A percentile compares a stretch with the other conserved stretches of the same genome.
Conservation (phyloP, 2,329 filamentous ascomycete genomes). For the Colletotrichum eleusines region DNA sequence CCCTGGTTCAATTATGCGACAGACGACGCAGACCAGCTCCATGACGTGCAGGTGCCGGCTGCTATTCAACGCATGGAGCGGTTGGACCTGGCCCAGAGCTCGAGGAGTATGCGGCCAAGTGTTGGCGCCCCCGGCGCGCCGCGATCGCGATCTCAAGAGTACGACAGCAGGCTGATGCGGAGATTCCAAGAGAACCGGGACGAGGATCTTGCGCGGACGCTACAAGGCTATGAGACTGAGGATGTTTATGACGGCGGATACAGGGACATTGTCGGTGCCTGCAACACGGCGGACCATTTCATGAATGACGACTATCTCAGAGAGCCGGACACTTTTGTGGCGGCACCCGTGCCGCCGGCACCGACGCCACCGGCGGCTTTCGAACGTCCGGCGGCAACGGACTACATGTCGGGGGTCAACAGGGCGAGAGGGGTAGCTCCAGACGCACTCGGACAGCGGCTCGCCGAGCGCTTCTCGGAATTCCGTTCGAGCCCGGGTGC, state of each 20-base stretch:
- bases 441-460: conserved; percentile 61
- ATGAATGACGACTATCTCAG: conserved; percentile 71
- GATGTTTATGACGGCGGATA: conserved; percentile 52
- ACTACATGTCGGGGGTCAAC: conserved; percentile 60
- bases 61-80: conserved; percentile 46
- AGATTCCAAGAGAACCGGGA: conserved; percentile 62
- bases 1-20: conserved; percentile 79
- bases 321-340: conserved; percentile 49
- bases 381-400: conserved; percentile 52
- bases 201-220: conserved; percentile 54
- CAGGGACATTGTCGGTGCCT: conserved; percentile 57
- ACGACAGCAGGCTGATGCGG: conserved; percentile 61
- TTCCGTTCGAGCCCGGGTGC: conserved; percentile 50
- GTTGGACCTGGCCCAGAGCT: conserved; percentile 14
- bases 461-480: conserved; percentile 64
- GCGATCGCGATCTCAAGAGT: conserved; percentile 48
- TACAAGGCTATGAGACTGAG: conserved; percentile 52
- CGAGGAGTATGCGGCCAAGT: conserved; percentile 40
- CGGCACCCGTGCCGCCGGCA: conserved; percentile 48
- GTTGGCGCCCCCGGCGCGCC: conserved; percentile 35
- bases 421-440: conserved; percentile 57
- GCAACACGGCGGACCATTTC: conserved; percentile 68
- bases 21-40: conserved; percentile 65
- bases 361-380: conserved; percentile 49
- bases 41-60: conserved; percentile 64